These are phyloP conservation scores for Neurospora sp. DNA, from an alignment of 495 filamentous ascomycete species.

Conservation along the genomic window DNA sequence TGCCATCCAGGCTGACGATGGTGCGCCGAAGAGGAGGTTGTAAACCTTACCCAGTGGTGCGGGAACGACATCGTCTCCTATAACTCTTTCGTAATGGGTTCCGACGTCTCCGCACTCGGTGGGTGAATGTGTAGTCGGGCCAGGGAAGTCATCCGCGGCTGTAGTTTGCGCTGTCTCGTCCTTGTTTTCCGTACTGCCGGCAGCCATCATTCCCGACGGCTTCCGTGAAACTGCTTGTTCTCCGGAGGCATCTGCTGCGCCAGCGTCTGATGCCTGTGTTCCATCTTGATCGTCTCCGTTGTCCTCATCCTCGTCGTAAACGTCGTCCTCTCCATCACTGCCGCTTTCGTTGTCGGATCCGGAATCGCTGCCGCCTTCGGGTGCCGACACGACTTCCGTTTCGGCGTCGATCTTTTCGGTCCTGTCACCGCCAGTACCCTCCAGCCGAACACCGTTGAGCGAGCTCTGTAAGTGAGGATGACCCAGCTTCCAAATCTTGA, in stretches of 20 bases:
- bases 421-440: constrained; percentile 74
- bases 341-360: constrained; percentile 55
- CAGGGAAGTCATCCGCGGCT: constrained; percentile 63
- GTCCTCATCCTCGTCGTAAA: constrained; percentile 71
- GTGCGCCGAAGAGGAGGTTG: constrained; percentile 72
- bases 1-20: constrained; percentile 65
- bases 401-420: constrained; percentile 64
- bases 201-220: constrained; percentile 45
- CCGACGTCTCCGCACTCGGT: constrained; percentile 72
- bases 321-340: constrained; percentile 55
- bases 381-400: constrained; percentile 25
- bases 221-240: constrained; percentile 54
- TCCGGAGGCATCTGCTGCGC: constrained; percentile 51
- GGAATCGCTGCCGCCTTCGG: constrained; percentile 32
- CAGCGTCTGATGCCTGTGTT: constrained; percentile 50
- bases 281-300: constrained; percentile 49
- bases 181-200: constrained; percentile 39
- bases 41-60: constrained; percentile 92
- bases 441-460: constrained; percentile 73
- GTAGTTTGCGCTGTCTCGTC: constrained; percentile 49
- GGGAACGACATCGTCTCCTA: constrained; percentile 77
- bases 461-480: constrained; percentile 85
- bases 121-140: constrained; percentile 69
- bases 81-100: constrained; percentile 70
- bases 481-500: constrained; percentile 96